A percentile compares a stretch with the other conserved stretches of the same genome.
Evolutionary conservation across 1,139 yeast genomes (phyloP).

Genomic region (Yamadazyma atmosphaerica): DNA sequence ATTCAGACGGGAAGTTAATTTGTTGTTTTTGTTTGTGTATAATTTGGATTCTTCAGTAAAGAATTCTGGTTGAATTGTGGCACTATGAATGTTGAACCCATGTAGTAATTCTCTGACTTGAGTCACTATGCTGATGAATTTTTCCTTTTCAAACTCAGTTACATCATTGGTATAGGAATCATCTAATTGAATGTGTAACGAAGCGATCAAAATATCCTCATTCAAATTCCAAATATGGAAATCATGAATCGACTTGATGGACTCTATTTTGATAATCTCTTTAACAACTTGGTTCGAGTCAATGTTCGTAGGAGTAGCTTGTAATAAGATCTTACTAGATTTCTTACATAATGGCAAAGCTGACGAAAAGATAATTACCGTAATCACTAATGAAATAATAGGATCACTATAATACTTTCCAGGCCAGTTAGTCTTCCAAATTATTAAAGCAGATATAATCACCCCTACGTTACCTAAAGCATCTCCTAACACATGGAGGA

Average conservation of each 20-base stretch:
- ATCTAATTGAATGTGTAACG: slow-evolving; percentile 79
- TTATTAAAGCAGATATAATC: slow-evolving; percentile 81
- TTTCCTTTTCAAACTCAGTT: slow-evolving; percentile 38
- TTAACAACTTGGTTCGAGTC: slow-evolving; percentile 73
- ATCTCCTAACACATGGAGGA: slow-evolving; percentile 92
- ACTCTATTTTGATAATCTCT: slow-evolving; percentile 64
- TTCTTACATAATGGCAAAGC: slow-evolving; percentile 89
- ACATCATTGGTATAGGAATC: slow-evolving; percentile 30
- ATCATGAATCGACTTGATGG: slow-evolving; percentile 87
- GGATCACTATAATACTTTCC: slow-evolving; percentile 93
- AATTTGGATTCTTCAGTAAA: slow-evolving; percentile 5
- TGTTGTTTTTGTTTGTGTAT: background rate
- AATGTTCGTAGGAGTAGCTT: slow-evolving; percentile 85
- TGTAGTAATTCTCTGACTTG: slow-evolving; percentile 80
- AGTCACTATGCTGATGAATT: slow-evolving; percentile 70
- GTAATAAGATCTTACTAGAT: slow-evolving; percentile 83
- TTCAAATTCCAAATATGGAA: slow-evolving; percentile 96
- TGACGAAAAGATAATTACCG: slow-evolving; percentile 83
- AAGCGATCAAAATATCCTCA: slow-evolving; percentile 84
- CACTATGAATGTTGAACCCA: slow-evolving; percentile 84
- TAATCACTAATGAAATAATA: slow-evolving; percentile 76
- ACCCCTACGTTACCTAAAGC: slow-evolving; percentile 96
- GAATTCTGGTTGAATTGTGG: slow-evolving; percentile 93
- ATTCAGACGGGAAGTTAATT: no score
- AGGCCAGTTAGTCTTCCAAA: slow-evolving; percentile 88